Evolutionary conservation across 2,329 filamentous ascomycete species (phyloP).

Genomic region (Emmonsia crescens): DNA sequence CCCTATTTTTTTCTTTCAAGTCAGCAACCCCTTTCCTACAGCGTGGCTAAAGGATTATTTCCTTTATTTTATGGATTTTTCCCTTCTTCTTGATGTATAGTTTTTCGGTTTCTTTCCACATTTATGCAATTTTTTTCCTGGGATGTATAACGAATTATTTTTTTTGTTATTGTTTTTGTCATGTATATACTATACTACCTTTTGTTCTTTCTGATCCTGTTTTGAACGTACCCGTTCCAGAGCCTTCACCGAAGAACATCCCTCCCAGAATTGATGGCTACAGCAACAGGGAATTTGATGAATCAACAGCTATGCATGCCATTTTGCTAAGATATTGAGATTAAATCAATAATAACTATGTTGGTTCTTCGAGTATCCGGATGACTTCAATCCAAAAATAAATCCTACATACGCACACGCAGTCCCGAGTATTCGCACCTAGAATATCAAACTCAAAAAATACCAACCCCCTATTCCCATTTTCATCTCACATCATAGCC

Average conservation of each 20-base stretch:
- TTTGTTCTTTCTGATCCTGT: neutral
- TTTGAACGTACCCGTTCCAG: neutral
- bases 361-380: neutral
- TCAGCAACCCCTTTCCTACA: neutral
- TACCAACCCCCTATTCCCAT: neutral
- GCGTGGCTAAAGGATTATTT: neutral
- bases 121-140: neutral
- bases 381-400: neutral
- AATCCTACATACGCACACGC: neutral
- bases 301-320: neutral
- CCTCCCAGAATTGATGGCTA: neutral
- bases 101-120: neutral
- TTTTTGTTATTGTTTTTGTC: neutral
- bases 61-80: neutral
- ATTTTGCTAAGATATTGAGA: neutral
- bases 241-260: neutral
- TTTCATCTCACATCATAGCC: constrained; percentile 9
- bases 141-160: neutral
- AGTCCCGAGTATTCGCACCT: neutral
- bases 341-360: neutral
- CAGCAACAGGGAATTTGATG: neutral
- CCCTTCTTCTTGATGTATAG: neutral
- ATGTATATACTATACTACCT: neutral
- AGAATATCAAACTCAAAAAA: neutral
- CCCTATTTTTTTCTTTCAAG: neutral